phyloP scores from a whole-genome alignment of 192 early-diverging fungal species.

The Coemansia sp. region DNA sequence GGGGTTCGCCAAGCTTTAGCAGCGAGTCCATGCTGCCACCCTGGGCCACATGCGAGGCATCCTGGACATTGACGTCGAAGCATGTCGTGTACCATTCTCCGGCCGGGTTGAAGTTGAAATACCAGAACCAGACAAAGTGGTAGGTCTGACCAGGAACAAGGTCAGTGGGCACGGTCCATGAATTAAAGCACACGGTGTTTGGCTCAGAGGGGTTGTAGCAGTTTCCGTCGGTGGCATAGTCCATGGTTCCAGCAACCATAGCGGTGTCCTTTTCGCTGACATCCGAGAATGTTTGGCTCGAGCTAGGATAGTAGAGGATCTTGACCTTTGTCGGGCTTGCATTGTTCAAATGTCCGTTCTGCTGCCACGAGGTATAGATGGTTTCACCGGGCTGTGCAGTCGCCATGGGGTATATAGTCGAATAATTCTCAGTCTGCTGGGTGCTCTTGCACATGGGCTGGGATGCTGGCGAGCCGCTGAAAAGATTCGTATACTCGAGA shows the following conservation, averaged over 20 bases:
- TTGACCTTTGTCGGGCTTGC: constrained; percentile 42
- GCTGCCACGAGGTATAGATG: constrained; percentile 57
- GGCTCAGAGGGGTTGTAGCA: constrained; percentile 45
- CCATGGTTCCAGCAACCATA: constrained; percentile 39
- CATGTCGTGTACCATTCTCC: constrained; percentile 67
- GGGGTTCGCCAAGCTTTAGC: constrained; percentile 20
- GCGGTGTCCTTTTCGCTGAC: constrained; percentile 34
- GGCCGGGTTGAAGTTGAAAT: constrained; percentile 61
- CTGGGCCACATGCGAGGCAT: constrained; percentile 23
- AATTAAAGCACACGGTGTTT: constrained; percentile 58
- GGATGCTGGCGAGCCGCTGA: constrained; percentile 30
- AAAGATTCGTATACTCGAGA: constrained; percentile 55
- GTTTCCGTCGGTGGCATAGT: constrained; percentile 54
- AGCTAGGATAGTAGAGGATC: constrained; percentile 41
- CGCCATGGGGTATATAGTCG: constrained; percentile 51
- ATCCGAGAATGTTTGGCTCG: constrained; percentile 25
- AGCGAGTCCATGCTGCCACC: constrained; percentile 12
- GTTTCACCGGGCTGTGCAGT: constrained; percentile 56
- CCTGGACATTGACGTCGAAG: constrained; percentile 55
- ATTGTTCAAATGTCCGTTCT: constrained; percentile 61
- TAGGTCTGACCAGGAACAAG: constrained; percentile 53
- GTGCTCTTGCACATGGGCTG: constrained; percentile 57
- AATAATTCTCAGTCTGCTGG: constrained; percentile 40
- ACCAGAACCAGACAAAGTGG: constrained; percentile 65
- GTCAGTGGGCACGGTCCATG: constrained; percentile 55